Conservation (phyloP, 352 stramenopile genomes). For the Phytophthora tentaculata region DNA sequence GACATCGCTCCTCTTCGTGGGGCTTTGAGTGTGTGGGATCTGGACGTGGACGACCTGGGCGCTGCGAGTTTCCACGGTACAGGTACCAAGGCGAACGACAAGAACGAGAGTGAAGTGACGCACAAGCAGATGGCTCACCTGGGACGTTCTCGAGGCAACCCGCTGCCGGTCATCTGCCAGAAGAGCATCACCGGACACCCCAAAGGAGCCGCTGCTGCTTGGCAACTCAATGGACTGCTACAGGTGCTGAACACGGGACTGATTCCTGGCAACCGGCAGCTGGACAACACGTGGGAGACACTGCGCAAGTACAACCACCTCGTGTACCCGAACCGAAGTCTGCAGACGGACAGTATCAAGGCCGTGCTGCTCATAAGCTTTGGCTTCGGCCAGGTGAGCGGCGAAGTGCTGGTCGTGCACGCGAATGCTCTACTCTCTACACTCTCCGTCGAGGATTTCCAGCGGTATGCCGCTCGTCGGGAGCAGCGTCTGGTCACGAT, state of each 20-base stretch:
- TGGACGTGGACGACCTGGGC: slow-evolving; percentile 81
- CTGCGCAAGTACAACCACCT: slow-evolving; percentile 81
- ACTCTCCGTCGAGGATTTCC: slow-evolving; percentile 42
- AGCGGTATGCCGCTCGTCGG: slow-evolving; percentile 64
- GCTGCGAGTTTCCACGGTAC: slow-evolving; percentile 88
- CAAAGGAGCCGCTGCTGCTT: slow-evolving; percentile 83
- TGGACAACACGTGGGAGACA: slow-evolving; percentile 79
- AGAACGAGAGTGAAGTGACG: slow-evolving; percentile 89
- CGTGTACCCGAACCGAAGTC: slow-evolving; percentile 82
- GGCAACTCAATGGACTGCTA: slow-evolving; percentile 85
- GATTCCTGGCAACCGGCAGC: slow-evolving; percentile 83
- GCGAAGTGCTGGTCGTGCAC: slow-evolving; percentile 79
- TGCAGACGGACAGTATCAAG: slow-evolving; percentile 84
- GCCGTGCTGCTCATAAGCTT: slow-evolving; percentile 86
- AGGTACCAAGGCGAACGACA: slow-evolving; percentile 85
- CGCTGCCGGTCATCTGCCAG: slow-evolving; percentile 80
- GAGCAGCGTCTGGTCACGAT: slow-evolving; percentile 70
- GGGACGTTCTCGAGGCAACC: slow-evolving; percentile 75
- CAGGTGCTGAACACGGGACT: slow-evolving; percentile 80
- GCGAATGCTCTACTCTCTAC: slow-evolving; percentile 37
- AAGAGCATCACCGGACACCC: slow-evolving; percentile 86
- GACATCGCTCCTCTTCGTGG: slow-evolving; percentile 84
- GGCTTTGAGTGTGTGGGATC: slow-evolving; percentile 78
- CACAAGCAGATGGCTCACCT: slow-evolving; percentile 87
- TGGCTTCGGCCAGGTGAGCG: slow-evolving; percentile 80